Evolutionary conservation across 2,329 filamentous ascomycete genomes (phyloP), one percentile per base, ranked within the genome.

Genomic region (Albifimbria verrucaria): DNA sequence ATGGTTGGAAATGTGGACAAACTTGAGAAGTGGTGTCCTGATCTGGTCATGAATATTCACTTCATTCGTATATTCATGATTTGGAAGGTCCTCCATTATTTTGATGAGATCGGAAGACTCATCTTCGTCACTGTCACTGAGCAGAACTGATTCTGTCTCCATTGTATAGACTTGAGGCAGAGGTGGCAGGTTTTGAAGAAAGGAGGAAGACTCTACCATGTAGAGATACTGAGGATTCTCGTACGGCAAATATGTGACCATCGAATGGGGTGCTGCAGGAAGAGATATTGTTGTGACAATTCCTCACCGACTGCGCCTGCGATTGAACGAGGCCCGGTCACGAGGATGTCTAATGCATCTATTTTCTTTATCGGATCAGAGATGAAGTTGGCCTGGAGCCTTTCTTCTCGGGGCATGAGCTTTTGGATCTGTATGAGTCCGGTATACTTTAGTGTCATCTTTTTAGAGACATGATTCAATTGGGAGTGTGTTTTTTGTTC

Each of bases 221-320:
- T 32, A 24, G n/a, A 48, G 46, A 18, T 48, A 48, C 18, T 48
- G 46, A 18, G 46, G 46, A 21, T 48, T 48, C 3, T 48, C 26
- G n/a, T 48, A 48, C 7, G 46, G 9, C 26, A 48, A 10, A 3
- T 32, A n/a, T n/a, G n/a, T 48, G 9, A 12, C 12, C 46, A 48
- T 48, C 11, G 46, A 26, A 28, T 48, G 18, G 46, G 46, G n/a
- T 48, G 46, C 20, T 48, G 46, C 24, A 48, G 46, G 7, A 48
- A 48, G 21, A 48, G 46, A 36, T 18, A 26, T 4, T 21, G 25
- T 11, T 26, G 26, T 15, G 46, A 48, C n/a, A 48, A 26, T 18
- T 48, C 46, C 36, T 36, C 15, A 36, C 25, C 46, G 2, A 48
- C 46, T 6, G 24, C 21, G 9, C 36, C 46, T 36, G 25, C 46